phyloP scores from a whole-genome alignment of 129 eudicot genomes.

The Daucus carota region DH1_v3.0 NC_030386.2:26760501-26761000 shows the following conservation, averaged over 20 bases:
- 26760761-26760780: neutral
- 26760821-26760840: neutral
- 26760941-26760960: neutral
- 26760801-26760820: neutral
- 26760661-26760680: neutral
- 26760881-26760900: neutral
- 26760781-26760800: neutral
- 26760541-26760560: neutral
- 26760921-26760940: neutral
- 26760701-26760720: neutral
- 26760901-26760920: neutral
- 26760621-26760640: neutral
- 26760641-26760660: neutral
- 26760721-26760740: neutral
- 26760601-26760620: neutral
- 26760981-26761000: neutral
- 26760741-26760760: neutral
- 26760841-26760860: neutral
- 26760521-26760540: neutral
- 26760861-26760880: neutral
- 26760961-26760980: neutral
- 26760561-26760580: neutral
- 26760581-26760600: neutral
- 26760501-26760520: neutral
- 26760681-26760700: neutral